Percentiles rank a stretch among this genome's conserved stretches.
Conservation (phyloP, 805 yeast genomes). For the Yueomyces sinensis region DNA sequence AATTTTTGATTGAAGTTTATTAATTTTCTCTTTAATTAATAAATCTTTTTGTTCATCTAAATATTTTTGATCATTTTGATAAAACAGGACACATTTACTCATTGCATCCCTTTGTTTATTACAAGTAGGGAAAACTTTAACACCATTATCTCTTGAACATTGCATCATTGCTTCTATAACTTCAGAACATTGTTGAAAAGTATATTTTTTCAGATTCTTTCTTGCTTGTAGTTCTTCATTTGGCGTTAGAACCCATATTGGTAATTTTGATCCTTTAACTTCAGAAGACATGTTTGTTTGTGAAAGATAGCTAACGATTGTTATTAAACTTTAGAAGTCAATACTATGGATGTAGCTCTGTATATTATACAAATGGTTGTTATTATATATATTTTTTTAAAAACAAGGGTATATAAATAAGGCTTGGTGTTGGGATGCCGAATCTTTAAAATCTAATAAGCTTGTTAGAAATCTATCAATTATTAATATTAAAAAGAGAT, state of each 20-base stretch:
- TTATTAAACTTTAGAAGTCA: too few relatives aligned
- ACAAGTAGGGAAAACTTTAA: slow-evolving; percentile 58
- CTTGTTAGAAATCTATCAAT: too few relatives aligned
- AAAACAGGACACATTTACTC: slow-evolving; percentile 47
- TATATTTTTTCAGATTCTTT: slow-evolving; percentile 52
- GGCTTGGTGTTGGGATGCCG: too few relatives aligned
- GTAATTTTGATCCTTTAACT: too few relatives aligned
- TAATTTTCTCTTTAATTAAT: slow-evolving; percentile 44
- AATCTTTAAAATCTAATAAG: too few relatives aligned
- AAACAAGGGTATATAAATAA: too few relatives aligned
- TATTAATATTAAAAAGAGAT: too few relatives aligned
- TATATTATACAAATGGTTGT: too few relatives aligned
- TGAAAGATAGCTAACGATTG: too few relatives aligned
- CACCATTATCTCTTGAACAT: slow-evolving; percentile 51
- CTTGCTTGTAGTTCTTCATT: slow-evolving; percentile 63
- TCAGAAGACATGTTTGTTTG: too few relatives aligned
- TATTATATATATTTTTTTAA: too few relatives aligned
- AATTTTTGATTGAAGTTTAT: slow-evolving; percentile 2
- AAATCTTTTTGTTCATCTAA: slow-evolving; percentile 59
- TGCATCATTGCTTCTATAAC: slow-evolving; percentile 52
- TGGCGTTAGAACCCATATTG: slow-evolving; percentile 67
- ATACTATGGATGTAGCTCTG: too few relatives aligned
- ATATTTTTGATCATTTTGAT: slow-evolving; percentile 43
- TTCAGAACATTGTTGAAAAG: slow-evolving; percentile 56
- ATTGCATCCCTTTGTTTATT: slow-evolving; percentile 42